These are phyloP conservation scores for Umbilicus rupestris DNA, from an alignment of 164 flowering plant species.

Conservation along the genomic window DNA sequence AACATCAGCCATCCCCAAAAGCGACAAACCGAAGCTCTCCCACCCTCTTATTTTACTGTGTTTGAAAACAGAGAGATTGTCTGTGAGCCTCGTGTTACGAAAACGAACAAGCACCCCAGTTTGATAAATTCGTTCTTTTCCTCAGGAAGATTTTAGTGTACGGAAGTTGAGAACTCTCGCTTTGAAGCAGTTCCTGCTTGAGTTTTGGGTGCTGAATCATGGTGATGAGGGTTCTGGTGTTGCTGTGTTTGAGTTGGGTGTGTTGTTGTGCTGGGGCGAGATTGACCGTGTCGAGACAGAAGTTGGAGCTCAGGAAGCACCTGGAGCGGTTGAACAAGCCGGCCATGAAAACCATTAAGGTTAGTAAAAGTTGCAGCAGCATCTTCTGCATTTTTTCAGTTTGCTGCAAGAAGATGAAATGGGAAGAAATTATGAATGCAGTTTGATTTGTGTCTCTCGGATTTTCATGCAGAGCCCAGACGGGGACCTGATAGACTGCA, in stretches of 20 bases:
- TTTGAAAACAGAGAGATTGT: background rate
- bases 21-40: background rate
- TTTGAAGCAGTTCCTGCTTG: background rate
- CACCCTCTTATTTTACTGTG: background rate
- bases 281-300: background rate
- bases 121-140: background rate
- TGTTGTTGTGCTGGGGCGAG: background rate
- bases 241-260: background rate
- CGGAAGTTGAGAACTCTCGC: background rate
- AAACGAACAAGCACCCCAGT: background rate
- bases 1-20: background rate
- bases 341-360: background rate
- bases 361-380: background rate
- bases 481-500: conserved; percentile 87
- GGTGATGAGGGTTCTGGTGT: background rate
- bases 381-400: background rate
- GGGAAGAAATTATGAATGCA: background rate
- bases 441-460: background rate
- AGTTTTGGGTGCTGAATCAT: background rate
- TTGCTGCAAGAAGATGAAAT: background rate
- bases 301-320: background rate
- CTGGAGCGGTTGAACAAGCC: conserved; percentile 1
- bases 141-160: too few relatives aligned
- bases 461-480: conserved; percentile 79
- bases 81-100: background rate